Evolutionary conservation across 176 grass and related monocot species (phyloP).

Genomic region (Puccinellia tenuiflora): DNA sequence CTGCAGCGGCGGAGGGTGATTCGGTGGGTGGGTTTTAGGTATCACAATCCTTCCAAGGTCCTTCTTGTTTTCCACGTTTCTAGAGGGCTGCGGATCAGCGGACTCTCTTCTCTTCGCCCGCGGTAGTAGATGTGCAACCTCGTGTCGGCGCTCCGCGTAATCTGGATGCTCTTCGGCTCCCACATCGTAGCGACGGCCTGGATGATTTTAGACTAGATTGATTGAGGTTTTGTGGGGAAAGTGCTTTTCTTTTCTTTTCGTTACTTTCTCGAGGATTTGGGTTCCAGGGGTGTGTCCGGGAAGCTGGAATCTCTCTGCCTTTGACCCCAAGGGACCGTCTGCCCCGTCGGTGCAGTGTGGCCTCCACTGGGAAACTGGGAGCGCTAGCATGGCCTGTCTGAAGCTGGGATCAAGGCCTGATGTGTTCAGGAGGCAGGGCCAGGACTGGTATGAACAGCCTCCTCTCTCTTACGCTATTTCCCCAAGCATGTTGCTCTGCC

Average conservation of each 20-base stretch:
- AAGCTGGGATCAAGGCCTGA: constrained; percentile 71
- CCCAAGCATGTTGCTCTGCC: constrained; percentile 19
- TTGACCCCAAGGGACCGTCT: not conserved
- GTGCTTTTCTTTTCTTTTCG: not conserved
- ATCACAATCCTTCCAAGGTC: not conserved
- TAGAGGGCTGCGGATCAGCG: not conserved
- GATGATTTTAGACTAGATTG: not conserved
- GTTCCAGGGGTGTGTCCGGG: not conserved
- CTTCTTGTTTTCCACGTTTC: not conserved
- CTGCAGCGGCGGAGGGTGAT: not conserved
- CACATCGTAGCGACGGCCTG: not conserved
- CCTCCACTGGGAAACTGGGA: not conserved
- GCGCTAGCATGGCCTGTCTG: constrained; percentile 46
- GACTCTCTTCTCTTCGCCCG: not conserved
- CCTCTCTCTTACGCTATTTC: not conserved
- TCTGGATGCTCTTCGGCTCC: constrained; percentile 42
- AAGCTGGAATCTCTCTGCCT: constrained; percentile 12
- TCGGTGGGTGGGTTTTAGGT: not conserved
- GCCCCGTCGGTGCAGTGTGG: constrained; percentile 7
- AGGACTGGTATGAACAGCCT: constrained; percentile 52
- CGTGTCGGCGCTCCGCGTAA: constrained; percentile 47
- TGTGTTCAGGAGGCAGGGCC: constrained; percentile 66
- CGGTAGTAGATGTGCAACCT: constrained; percentile 44
- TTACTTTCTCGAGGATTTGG: not conserved
- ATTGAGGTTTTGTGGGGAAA: not conserved